These are phyloP conservation scores for Hemileccinum impolitum DNA, from an alignment of 768 basidiomycete species.

Conservation along the genomic window DNA sequence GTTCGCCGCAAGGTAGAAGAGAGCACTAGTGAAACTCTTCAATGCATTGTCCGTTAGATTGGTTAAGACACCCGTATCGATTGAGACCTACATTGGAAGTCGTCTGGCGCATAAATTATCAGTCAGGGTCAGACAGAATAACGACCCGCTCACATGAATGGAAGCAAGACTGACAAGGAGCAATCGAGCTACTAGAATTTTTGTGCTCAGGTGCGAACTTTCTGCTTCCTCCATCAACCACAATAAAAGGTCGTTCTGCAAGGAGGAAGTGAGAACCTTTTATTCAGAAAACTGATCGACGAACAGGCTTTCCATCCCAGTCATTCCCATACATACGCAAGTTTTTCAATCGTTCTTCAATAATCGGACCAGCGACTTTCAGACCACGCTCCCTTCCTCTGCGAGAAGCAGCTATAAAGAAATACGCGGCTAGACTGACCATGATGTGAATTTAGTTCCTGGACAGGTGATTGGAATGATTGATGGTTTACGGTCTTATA, in stretches of 20 bases:
- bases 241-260: constrained; percentile 29
- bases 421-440: constrained; percentile 13
- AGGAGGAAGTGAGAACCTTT: background rate
- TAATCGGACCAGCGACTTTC: constrained; percentile 25
- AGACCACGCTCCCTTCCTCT: constrained; percentile 2
- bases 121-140: background rate
- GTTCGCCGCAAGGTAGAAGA: constrained; percentile 34
- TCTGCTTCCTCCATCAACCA: constrained; percentile 31
- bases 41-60: background rate
- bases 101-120: constrained; percentile 6
- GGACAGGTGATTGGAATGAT: too few relatives aligned
- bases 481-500: constrained; percentile 27
- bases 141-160: constrained; percentile 15
- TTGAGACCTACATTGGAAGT: constrained; percentile 12
- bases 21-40: constrained; percentile 30
- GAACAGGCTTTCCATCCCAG: constrained; percentile 26
- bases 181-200: constrained; percentile 18
- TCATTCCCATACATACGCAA: constrained; percentile 20
- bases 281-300: background rate
- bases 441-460: background rate
- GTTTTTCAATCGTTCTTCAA: constrained; percentile 25
- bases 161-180: constrained; percentile 16
- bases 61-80: background rate
- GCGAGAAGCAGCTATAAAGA: constrained; percentile 5
- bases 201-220: constrained; percentile 9